Evolutionary conservation across 495 filamentous ascomycete genomes (phyloP).

Genomic region (Cryomyces antarcticus): DNA sequence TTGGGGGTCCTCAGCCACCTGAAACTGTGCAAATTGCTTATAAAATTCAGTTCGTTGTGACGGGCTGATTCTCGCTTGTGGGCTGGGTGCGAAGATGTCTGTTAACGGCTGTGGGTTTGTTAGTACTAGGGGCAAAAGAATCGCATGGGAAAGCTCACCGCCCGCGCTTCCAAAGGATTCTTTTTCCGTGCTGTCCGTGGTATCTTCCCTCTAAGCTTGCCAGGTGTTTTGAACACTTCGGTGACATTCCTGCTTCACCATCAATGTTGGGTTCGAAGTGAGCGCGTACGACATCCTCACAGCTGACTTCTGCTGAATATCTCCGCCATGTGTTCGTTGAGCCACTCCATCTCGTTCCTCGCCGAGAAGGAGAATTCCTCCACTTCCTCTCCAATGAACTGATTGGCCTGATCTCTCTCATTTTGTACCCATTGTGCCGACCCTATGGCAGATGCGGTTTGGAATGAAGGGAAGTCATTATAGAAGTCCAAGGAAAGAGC

Average conservation of each 20-base stretch:
- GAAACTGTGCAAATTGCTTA: constrained; percentile 10
- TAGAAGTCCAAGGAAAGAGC: neutral
- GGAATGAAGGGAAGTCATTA: constrained; percentile 15
- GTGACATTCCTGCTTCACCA: constrained; percentile 45
- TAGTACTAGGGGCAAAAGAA: neutral
- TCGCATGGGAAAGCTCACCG: constrained; percentile 29
- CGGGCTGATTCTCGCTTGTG: constrained; percentile 9
- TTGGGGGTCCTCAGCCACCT: constrained; percentile 9
- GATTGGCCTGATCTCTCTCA: constrained; percentile 42
- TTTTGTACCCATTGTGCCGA: constrained; percentile 46
- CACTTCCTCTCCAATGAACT: constrained; percentile 47
- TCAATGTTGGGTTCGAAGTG: constrained; percentile 17
- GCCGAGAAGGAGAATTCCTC: constrained; percentile 81
- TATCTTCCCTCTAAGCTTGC: constrained; percentile 83
- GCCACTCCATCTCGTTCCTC: constrained; percentile 59
- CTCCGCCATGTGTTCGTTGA: constrained; percentile 13
- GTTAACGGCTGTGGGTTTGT: constrained; percentile 44
- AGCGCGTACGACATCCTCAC: constrained; percentile 23
- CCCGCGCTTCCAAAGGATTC: constrained; percentile 39
- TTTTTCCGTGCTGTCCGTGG: constrained; percentile 62
- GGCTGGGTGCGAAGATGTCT: constrained; percentile 52
- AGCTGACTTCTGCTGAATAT: constrained; percentile 60
- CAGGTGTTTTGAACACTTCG: constrained; percentile 91
- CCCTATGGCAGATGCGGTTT: constrained; percentile 29
- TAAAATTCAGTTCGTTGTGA: constrained; percentile 10